Evolutionary conservation across 163 green algal species (phyloP).

Genomic region (Chlamydomonas reinhardtii): DNA sequence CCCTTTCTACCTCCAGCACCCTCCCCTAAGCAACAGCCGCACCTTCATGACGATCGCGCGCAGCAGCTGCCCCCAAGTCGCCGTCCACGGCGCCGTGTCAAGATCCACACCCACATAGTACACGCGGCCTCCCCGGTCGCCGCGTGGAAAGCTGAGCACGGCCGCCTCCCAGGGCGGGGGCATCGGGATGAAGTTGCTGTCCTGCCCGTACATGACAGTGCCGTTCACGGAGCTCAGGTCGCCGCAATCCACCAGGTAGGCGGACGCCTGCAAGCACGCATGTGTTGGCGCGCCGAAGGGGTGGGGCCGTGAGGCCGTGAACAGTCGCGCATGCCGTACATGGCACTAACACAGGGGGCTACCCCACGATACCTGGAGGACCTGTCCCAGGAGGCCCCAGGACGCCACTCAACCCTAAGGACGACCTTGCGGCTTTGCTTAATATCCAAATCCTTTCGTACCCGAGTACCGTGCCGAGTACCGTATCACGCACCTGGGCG

Average conservation of each 20-base stretch:
- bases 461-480: no score
- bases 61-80: slow-evolving; percentile 18
- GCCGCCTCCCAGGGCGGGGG: neutral
- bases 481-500: neutral
- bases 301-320: no score
- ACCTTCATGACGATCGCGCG: slow-evolving; percentile 4
- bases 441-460: no score
- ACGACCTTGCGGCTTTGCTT: no score
- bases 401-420: no score
- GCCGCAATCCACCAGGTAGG: neutral
- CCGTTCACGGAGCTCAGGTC: neutral
- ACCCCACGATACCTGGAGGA: no score
- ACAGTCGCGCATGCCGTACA: no score
- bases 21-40: neutral
- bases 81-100: slow-evolving; percentile 8
- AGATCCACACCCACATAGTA: slow-evolving; percentile 31
- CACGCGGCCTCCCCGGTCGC: neutral
- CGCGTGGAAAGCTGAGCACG: slow-evolving; percentile 1
- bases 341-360: no score
- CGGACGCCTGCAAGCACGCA: neutral
- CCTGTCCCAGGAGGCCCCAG: no score
- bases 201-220: neutral
- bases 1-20: neutral
- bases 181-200: neutral
- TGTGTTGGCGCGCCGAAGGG: no score